Evolutionary conservation across 192 early-diverging fungal species (phyloP).

Genomic region (Coemansia sp.): DNA sequence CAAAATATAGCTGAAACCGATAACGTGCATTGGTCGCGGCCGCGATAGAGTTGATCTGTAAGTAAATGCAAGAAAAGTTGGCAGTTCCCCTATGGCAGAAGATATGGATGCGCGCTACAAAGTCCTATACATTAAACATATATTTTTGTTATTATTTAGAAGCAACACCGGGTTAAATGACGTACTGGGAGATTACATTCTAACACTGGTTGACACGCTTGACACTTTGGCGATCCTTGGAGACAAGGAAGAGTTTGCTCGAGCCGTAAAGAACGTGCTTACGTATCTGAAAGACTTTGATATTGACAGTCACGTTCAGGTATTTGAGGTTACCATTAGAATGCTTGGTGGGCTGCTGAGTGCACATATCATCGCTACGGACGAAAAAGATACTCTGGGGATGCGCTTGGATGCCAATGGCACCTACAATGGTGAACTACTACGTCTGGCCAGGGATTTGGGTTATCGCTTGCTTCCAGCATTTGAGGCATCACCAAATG

Average conservation of each 20-base stretch:
- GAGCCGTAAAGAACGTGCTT: constrained; percentile 63
- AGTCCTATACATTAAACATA: background rate
- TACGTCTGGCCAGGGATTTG: constrained; percentile 75
- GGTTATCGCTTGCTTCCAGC: constrained; percentile 84
- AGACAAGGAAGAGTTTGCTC: constrained; percentile 63
- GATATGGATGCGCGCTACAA: too few relatives aligned
- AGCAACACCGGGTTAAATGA: constrained; percentile 68
- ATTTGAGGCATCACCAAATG: constrained; percentile 75
- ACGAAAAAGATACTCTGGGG: constrained; percentile 57
- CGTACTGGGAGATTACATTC: constrained; percentile 89
- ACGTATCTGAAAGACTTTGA: constrained; percentile 68
- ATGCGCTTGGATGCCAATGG: constrained; percentile 50
- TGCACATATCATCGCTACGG: constrained; percentile 81
- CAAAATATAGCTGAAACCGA: constrained; percentile 66
- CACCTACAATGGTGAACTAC: constrained; percentile 76
- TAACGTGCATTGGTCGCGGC: constrained; percentile 74
- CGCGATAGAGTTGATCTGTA: constrained; percentile 64
- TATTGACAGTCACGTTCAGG: constrained; percentile 84
- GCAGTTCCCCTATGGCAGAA: constrained; percentile 38
- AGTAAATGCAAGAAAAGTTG: constrained; percentile 6
- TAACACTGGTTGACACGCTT: constrained; percentile 91
- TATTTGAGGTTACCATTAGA: constrained; percentile 94
- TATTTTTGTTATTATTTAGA: constrained; percentile 8
- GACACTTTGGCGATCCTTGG: constrained; percentile 82
- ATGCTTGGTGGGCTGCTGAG: constrained; percentile 86